Evolutionary conservation across 768 basidiomycete species (phyloP).

Genomic region (Tulasnella sp.): DNA sequence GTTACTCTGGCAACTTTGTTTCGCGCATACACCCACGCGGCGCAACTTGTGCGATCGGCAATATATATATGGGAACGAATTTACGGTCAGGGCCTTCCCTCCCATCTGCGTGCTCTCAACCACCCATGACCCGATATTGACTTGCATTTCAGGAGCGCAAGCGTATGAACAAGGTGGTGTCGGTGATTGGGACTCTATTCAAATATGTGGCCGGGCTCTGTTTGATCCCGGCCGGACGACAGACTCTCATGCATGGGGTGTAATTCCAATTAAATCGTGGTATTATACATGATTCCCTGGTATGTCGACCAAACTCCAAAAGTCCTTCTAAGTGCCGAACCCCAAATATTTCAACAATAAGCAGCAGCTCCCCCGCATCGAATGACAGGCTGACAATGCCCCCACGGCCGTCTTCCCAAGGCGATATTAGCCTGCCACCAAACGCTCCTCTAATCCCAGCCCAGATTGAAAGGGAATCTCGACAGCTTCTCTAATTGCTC

Average conservation of each 20-base stretch:
- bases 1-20: background rate
- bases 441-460: background rate
- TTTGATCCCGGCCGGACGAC: background rate
- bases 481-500: background rate
- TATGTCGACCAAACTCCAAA: constrained; percentile 1
- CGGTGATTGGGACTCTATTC: background rate
- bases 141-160: background rate
- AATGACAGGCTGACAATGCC: background rate
- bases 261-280: constrained; percentile 1
- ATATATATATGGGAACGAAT: constrained; percentile 17
- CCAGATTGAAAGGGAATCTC: background rate
- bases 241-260: constrained; percentile 7
- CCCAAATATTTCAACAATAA: background rate
- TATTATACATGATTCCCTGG: background rate
- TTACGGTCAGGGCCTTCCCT: background rate
- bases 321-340: background rate
- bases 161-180: background rate
- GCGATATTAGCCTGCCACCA: background rate
- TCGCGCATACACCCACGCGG: background rate
- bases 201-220: background rate
- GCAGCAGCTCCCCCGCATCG: background rate
- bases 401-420: background rate
- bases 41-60: background rate
- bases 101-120: background rate
- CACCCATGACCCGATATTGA: background rate